Conservation (phyloP, 306 rosid genomes). For the Rosa rugosa region DNA sequence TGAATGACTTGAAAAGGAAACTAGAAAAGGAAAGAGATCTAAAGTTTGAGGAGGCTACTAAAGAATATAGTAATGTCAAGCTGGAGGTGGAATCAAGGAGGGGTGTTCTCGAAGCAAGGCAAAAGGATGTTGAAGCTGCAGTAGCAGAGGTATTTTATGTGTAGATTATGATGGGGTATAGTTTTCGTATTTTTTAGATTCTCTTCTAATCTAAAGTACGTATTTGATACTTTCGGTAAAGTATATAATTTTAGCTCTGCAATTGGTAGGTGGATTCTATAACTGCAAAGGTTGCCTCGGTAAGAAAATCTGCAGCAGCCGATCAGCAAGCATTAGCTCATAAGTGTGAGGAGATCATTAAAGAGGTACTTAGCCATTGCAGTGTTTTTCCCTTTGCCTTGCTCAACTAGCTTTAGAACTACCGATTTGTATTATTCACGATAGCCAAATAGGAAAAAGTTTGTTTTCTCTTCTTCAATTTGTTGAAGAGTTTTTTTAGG, state of each 20-base stretch:
- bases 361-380: constrained; percentile 48
- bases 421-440: not conserved
- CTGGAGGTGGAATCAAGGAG: constrained; percentile 67
- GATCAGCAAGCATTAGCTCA: constrained; percentile 42
- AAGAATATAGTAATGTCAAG: constrained; percentile 40
- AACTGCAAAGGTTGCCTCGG: constrained; percentile 38
- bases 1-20: constrained; percentile 53
- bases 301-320: constrained; percentile 46
- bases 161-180: not conserved
- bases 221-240: not conserved
- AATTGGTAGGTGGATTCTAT: constrained; percentile 57
- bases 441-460: not conserved
- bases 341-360: constrained; percentile 49
- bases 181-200: not conserved
- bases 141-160: constrained; percentile 52
- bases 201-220: not conserved
- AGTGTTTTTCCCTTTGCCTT: not conserved
- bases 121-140: constrained; percentile 59
- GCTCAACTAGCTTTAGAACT: not conserved
- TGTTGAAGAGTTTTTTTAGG: not conserved
- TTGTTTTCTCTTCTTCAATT: not conserved
- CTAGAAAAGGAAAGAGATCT: constrained; percentile 56
- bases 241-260: constrained; percentile 11
- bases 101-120: constrained; percentile 54
- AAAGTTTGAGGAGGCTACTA: constrained; percentile 54